A percentile compares a stretch with the other conserved stretches of the same genome.
These are phyloP conservation scores for Xylaria cubensis DNA, from an alignment of 495 filamentous ascomycete genomes.

Conservation along the genomic window DNA sequence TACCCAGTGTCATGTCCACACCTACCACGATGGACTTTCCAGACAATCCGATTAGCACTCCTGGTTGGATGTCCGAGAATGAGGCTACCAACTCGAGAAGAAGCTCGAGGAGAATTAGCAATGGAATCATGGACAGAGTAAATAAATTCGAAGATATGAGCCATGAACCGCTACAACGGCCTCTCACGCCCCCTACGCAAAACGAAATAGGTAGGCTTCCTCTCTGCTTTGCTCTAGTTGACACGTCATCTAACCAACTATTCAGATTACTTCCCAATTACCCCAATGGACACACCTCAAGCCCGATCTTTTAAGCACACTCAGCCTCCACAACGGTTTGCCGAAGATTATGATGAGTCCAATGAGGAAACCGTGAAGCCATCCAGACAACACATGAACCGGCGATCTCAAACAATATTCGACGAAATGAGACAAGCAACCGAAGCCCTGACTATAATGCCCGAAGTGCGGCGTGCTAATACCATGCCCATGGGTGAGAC, in stretches of 20 bases:
- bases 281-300: constrained; percentile 55
- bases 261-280: constrained; percentile 56
- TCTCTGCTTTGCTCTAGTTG: background rate
- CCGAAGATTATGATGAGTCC: constrained; percentile 60
- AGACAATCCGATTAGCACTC: constrained; percentile 47
- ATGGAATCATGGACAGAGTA: constrained; percentile 59
- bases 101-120: constrained; percentile 57
- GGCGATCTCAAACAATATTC: constrained; percentile 44
- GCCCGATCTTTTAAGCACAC: constrained; percentile 41
- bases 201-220: constrained; percentile 58
- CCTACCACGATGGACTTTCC: constrained; percentile 55
- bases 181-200: constrained; percentile 65
- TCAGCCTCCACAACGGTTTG: constrained; percentile 48
- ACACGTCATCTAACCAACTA: background rate
- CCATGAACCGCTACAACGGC: constrained; percentile 50
- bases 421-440: constrained; percentile 55
- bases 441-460: constrained; percentile 48
- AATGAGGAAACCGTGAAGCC: constrained; percentile 66
- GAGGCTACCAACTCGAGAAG: constrained; percentile 47
- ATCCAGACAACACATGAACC: constrained; percentile 35
- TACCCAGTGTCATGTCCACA: constrained; percentile 50
- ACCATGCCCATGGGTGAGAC: constrained; percentile 46
- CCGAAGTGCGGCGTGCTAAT: constrained; percentile 45
- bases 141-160: constrained; percentile 57
- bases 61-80: constrained; percentile 55